These are phyloP conservation scores for Talaromyces liani DNA, from an alignment of 495 filamentous ascomycete genomes.

Conservation along the genomic window DNA sequence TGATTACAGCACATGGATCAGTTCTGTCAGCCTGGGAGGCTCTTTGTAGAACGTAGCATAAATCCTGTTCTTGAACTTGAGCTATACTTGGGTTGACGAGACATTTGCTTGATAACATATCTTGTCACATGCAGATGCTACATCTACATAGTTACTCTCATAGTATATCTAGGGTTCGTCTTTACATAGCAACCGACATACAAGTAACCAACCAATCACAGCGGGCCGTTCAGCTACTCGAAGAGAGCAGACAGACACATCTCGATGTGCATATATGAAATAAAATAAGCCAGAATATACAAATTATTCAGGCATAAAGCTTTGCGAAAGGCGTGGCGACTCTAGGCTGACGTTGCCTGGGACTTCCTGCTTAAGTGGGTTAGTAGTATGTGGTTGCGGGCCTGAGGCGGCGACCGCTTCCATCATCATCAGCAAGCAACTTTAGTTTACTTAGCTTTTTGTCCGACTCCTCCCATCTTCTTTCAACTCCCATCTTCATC, in stretches of 20 bases:
- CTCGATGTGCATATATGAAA: background rate
- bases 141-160: background rate
- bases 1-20: background rate
- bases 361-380: background rate
- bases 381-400: background rate
- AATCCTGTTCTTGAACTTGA: background rate
- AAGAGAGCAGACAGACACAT: background rate
- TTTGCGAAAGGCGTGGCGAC: background rate
- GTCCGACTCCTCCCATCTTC: background rate
- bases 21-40: background rate
- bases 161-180: background rate
- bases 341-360: background rate
- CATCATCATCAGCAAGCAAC: conserved; percentile 1
- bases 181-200: background rate
- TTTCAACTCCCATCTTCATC: background rate
- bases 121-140: background rate
- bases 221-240: background rate
- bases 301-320: background rate
- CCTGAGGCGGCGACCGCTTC: conserved; percentile 2
- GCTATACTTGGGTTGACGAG: background rate
- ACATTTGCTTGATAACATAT: background rate
- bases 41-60: background rate
- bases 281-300: background rate
- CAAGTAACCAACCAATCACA: background rate
- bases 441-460: background rate